A percentile compares a stretch with the other conserved stretches of the same genome.
Evolutionary conservation across 768 basidiomycete genomes (phyloP).

Genomic region (Lentinula sp.): DNA sequence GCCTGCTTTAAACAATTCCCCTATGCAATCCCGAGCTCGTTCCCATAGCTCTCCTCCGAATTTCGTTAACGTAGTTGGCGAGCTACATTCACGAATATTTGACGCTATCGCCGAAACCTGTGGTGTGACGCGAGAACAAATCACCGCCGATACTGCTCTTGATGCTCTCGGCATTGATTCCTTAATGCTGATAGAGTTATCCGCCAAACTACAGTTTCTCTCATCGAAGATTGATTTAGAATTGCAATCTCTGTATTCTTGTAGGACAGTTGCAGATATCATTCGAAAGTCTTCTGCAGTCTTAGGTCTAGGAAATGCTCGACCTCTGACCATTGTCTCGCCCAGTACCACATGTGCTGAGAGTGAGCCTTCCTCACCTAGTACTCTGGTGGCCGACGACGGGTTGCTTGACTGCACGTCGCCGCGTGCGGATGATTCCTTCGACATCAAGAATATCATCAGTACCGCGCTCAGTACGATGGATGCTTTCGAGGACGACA

Average conservation of each 20-base stretch:
- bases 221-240: conserved; percentile 27
- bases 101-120: conserved; percentile 36
- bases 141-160: conserved; percentile 36
- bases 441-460: conserved; percentile 31
- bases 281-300: conserved; percentile 18
- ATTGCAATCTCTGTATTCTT: conserved; percentile 23
- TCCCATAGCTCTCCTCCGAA: conserved; percentile 1
- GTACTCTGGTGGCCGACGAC: conserved; percentile 34
- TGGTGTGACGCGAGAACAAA: conserved; percentile 24
- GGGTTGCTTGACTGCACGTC: conserved; percentile 14
- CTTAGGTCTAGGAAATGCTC: neutral
- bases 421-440: conserved; percentile 16
- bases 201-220: conserved; percentile 24
- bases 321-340: neutral
- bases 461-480: conserved; percentile 37
- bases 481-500: conserved; percentile 34
- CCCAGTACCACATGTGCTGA: conserved; percentile 10
- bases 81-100: conserved; percentile 24
- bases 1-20: neutral
- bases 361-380: conserved; percentile 23
- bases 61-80: conserved; percentile 1
- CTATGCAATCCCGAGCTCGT: neutral
- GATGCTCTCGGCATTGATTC: conserved; percentile 58
- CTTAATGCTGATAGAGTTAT: conserved; percentile 55
- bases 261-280: conserved; percentile 31